Base-by-base conservation (phyloP, 2,329 filamentous ascomycete species). In the Ambrosiella xylebori region DNA sequence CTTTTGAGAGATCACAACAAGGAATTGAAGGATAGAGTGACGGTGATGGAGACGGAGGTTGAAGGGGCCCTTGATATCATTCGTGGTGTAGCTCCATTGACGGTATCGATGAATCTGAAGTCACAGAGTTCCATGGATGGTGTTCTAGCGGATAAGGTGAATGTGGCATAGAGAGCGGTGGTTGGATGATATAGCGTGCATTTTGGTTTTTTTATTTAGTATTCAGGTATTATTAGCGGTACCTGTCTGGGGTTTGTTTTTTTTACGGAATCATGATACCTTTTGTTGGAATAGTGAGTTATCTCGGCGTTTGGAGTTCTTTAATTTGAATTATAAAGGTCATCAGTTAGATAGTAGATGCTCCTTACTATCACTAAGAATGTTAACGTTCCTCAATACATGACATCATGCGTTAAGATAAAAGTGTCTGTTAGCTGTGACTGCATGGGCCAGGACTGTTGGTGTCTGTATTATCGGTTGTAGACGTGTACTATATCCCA, bases 1-100 rank as follows among this genome's bases (percentile, higher is more conserved):
- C 62, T 82, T 52, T 68, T 84, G 60, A 71, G 78, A 44, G 77
- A 79, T 52, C 82, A 85, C 70, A 85, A 85, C 63, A 76, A 71
- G 64, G 74, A 74, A 7, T 66, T 85, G 54, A 84, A 84, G 70
- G 71, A 74, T 44, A 70, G 79, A 17, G 78, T 85, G 2, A 73
- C 74, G 15, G 72, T 79, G 63, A 67, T 85, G 2, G 81, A 85
- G 68, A 72, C 69, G 2, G 79, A 74, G 3, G 76, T 85, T 4
- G 81, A 84, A 40, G 75, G 76, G 6, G 81, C 79, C 1, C 66
- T 85, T 57, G 80, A 83, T 64, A 69, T 71, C 53, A 77, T 80
- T n/a, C 78, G 78, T 52, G 77, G 78, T 6, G 67, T 81, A 59
- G 73, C 72, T n/a, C 62, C 58, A 7, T 44, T 60, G 5, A 50